Conservation (phyloP, 2,329 filamentous ascomycete genomes). For the Fusarium scirpi region DNA sequence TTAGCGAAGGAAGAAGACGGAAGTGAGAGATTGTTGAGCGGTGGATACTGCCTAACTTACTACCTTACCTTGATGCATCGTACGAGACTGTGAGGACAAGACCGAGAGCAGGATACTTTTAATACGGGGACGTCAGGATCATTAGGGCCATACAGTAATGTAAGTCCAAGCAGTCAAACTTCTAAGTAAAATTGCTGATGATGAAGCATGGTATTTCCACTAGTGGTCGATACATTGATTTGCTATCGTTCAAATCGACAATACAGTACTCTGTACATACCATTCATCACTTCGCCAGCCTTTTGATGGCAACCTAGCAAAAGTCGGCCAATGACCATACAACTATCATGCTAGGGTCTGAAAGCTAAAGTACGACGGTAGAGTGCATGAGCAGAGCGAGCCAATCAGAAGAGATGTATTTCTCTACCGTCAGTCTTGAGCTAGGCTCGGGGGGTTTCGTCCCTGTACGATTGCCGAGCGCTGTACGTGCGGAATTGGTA, state of each 20-base stretch:
- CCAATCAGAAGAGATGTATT: conserved; percentile 43
- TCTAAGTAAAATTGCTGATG: background rate
- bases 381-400: background rate
- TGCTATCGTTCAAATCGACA: background rate
- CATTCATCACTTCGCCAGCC: background rate
- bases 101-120: conserved; percentile 12
- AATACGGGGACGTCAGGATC: conserved; percentile 6
- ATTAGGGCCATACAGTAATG: background rate
- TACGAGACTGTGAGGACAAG: conserved; percentile 30
- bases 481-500: conserved; percentile 3
- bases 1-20: conserved; percentile 13
- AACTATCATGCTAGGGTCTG: conserved; percentile 8
- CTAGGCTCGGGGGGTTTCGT: conserved; percentile 36
- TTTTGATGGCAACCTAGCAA: conserved; percentile 2
- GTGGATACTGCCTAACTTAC: conserved; percentile 25
- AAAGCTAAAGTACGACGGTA: conserved; percentile 8
- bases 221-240: background rate
- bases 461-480: conserved; percentile 4
- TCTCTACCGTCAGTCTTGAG: conserved; percentile 31
- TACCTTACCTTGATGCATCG: conserved; percentile 22
- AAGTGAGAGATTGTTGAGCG: conserved; percentile 14
- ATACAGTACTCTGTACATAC: background rate
- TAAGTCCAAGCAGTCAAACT: background rate
- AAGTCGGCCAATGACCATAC: conserved; percentile 4
- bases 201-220: background rate